A percentile compares a stretch with the other conserved stretches of the same genome.
Evolutionary conservation across 1,139 yeast genomes (phyloP).

Genomic region (Blastobotrys arbuscula): DNA sequence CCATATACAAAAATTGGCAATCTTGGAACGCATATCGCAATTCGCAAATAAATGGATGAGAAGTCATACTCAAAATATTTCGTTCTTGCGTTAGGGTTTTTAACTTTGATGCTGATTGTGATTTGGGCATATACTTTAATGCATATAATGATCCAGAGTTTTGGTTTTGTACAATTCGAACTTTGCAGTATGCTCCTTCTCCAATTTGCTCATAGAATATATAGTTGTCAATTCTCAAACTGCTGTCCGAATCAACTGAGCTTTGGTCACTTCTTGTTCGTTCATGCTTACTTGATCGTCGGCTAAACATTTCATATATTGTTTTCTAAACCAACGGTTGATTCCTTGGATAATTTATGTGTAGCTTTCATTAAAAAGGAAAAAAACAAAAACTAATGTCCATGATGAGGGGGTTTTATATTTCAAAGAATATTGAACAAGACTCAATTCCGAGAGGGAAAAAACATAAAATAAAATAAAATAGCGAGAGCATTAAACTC

Average conservation of each 20-base stretch:
- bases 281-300: conserved; percentile 2
- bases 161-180: conserved; percentile 55
- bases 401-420: no score
- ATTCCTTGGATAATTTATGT: no score
- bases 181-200: conserved; percentile 55
- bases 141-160: conserved; percentile 58
- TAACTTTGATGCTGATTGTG: conserved; percentile 23
- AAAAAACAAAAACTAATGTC: no score
- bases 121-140: conserved; percentile 49
- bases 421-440: no score
- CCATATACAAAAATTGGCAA: conserved; percentile 59
- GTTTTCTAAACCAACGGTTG: no score
- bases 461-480: no score
- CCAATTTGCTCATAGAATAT: conserved; percentile 21
- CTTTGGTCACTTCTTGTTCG: conserved; percentile 8
- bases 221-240: conserved; percentile 15
- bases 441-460: no score
- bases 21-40: conserved; percentile 81
- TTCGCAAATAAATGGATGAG: conserved; percentile 77
- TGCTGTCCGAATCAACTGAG: conserved; percentile 3
- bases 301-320: neutral
- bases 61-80: conserved; percentile 51
- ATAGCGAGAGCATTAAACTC: no score
- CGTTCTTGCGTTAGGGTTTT: conserved; percentile 47
- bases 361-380: no score